Percentiles rank a stretch among this genome's conserved stretches.
These are phyloP conservation scores for Cucurbita pepo DNA, from an alignment of 306 rosid genomes.

Conservation along the genomic window DNA sequence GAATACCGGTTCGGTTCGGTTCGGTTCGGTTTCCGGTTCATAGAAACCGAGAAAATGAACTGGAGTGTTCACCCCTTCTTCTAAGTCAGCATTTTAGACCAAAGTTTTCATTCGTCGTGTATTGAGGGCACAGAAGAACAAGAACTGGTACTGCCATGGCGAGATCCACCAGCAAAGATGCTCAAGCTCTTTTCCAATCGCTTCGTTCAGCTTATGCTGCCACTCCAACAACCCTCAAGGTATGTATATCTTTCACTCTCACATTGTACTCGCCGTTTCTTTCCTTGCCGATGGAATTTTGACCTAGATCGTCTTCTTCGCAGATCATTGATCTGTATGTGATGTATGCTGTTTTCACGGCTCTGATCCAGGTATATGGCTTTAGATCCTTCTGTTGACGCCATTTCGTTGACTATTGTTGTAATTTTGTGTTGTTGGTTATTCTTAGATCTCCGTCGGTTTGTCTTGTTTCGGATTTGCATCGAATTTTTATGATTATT, in stretches of 20 bases:
- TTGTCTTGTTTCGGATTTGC: not conserved
- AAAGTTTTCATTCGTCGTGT: not conserved
- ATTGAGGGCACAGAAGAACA: not conserved
- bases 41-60: not conserved
- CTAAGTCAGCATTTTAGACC: not conserved
- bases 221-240: conserved; percentile 55
- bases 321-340: conserved; percentile 87
- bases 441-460: not conserved
- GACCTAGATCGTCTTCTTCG: conserved; percentile 3
- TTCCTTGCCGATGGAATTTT: not conserved
- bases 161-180: conserved; percentile 39
- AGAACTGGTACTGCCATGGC: conserved; percentile 11
- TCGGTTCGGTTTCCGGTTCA: not conserved
- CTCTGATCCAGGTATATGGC: conserved; percentile 55
- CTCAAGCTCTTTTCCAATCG: conserved; percentile 43
- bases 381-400: not conserved
- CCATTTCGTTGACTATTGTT: not conserved
- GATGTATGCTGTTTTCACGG: conserved; percentile 53
- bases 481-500: not conserved
- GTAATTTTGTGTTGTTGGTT: not conserved
- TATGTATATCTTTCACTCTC: not conserved
- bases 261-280: not conserved
- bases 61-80: not conserved
- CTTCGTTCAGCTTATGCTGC: conserved; percentile 62
- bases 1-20: no score